phyloP scores from a whole-genome alignment of 1,284 basidiomycete genomes.

The Pyrrhoderma lamaoense region DNA sequence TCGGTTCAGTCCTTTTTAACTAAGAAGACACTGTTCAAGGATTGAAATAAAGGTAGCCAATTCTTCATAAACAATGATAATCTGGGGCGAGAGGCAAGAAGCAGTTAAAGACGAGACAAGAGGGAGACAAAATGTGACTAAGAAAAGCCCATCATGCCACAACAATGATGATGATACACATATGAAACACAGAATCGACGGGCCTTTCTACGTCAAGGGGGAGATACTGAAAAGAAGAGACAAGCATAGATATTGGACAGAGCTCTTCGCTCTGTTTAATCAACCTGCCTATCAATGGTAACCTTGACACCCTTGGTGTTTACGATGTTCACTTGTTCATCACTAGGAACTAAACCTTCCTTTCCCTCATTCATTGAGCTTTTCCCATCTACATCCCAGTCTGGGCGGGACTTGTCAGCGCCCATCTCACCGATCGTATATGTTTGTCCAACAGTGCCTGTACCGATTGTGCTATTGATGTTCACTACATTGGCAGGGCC shows the following conservation, averaged over 20 bases:
- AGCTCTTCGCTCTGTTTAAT: too few species aligned
- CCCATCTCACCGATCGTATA: slow-evolving; percentile 59
- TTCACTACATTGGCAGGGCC: slow-evolving; percentile 29
- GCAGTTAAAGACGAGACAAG: background rate
- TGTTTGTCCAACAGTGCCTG: slow-evolving; percentile 36
- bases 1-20: too few species aligned
- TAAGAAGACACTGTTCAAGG: too few species aligned
- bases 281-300: slow-evolving; percentile 30
- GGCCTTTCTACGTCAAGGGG: too few species aligned
- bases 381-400: slow-evolving; percentile 45
- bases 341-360: slow-evolving; percentile 31
- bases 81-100: background rate
- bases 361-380: slow-evolving; percentile 45
- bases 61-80: too few species aligned
- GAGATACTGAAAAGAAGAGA: background rate
- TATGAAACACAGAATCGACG: too few species aligned
- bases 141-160: too few species aligned
- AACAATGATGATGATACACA: too few species aligned
- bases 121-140: background rate
- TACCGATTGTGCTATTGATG: slow-evolving; percentile 31
- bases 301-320: slow-evolving; percentile 27
- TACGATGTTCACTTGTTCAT: slow-evolving; percentile 17
- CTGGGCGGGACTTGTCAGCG: slow-evolving; percentile 32
- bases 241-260: background rate
- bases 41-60: too few species aligned